Conservation (phyloP, 805 yeast species). For the Sugiyamaella qingdaonensis region DNA sequence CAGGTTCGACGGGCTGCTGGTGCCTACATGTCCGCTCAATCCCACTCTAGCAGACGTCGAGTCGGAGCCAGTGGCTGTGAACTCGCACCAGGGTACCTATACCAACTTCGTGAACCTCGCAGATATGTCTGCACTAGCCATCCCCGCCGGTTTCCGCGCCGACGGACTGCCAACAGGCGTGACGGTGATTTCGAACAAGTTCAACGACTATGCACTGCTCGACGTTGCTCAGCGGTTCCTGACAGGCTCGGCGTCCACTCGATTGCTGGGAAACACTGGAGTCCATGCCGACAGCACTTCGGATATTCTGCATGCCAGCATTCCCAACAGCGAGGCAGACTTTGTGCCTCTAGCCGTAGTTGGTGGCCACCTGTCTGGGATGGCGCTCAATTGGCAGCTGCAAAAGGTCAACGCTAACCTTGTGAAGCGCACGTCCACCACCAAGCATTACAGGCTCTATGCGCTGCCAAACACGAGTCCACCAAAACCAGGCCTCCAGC, state of each 20-base stretch:
- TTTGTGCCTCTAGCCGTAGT: slow-evolving; percentile 78
- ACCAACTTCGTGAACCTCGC: slow-evolving; percentile 95
- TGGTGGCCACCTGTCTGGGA: slow-evolving; percentile 89
- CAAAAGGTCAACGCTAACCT: slow-evolving; percentile 76
- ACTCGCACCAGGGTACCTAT: slow-evolving; percentile 96
- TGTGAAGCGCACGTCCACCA: slow-evolving; percentile 60
- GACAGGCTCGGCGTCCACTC: slow-evolving; percentile 38
- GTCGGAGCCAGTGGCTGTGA: slow-evolving; percentile 73
- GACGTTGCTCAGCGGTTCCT: slow-evolving; percentile 76
- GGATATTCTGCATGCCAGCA: slow-evolving; percentile 38
- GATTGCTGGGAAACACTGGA: slow-evolving; percentile 56
- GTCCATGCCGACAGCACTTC: slow-evolving; percentile 39
- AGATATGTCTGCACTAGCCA: slow-evolving; percentile 84
- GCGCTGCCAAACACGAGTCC: slow-evolving; percentile 76
- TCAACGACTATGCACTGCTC: slow-evolving; percentile 83
- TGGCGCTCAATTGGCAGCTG: slow-evolving; percentile 92
- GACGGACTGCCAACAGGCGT: slow-evolving; percentile 92
- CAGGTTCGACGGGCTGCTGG: slow-evolving; percentile 69
- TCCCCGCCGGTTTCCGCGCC: slow-evolving; percentile 83
- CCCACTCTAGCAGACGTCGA: slow-evolving; percentile 74
- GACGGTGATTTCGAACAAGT: slow-evolving; percentile 75
- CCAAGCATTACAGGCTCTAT: slow-evolving; percentile 67
- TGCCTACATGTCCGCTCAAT: slow-evolving; percentile 92
- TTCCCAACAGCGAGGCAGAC: slow-evolving; percentile 42
- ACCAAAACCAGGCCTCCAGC: slow-evolving; percentile 88